These are phyloP conservation scores for Triticum timopheevii DNA, from an alignment of 176 grass and related monocot species.

Conservation along the genomic window DNA sequence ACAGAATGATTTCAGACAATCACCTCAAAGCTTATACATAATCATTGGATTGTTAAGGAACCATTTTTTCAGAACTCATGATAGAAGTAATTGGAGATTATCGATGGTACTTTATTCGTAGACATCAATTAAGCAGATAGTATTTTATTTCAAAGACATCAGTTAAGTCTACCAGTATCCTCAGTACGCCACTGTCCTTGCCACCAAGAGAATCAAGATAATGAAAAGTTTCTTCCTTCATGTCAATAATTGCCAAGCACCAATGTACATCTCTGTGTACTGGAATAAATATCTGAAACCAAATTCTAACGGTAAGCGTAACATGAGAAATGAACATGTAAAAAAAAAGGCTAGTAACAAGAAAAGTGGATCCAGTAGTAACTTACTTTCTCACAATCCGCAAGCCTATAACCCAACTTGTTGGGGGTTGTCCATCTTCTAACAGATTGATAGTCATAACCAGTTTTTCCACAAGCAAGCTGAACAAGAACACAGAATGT, in stretches of 20 bases:
- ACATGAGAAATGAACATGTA: slow-evolving; percentile 4
- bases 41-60: background rate
- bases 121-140: background rate
- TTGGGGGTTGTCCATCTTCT: slow-evolving; percentile 82
- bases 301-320: slow-evolving; percentile 50
- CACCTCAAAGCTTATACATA: background rate
- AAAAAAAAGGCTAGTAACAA: background rate
- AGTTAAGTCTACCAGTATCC: slow-evolving; percentile 60
- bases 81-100: background rate
- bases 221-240: slow-evolving; percentile 64
- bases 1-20: background rate
- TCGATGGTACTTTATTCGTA: background rate
- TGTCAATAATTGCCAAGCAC: slow-evolving; percentile 81
- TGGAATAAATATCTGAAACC: slow-evolving; percentile 83
- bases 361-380: slow-evolving; percentile 3
- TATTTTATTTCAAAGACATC: background rate
- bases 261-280: slow-evolving; percentile 75
- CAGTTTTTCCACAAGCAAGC: slow-evolving; percentile 54
- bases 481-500: slow-evolving; percentile 33
- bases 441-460: slow-evolving; percentile 81
- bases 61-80: background rate
- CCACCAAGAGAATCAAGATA: slow-evolving; percentile 89
- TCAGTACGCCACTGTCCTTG: slow-evolving; percentile 40
- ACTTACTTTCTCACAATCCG: slow-evolving; percentile 73
- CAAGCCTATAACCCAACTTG: slow-evolving; percentile 75